A percentile compares a stretch with the other conserved stretches of the same genome.
These are phyloP conservation scores for Jamesozyma spencerorum DNA, from an alignment of 805 yeast species.

Conservation along the genomic window DNA sequence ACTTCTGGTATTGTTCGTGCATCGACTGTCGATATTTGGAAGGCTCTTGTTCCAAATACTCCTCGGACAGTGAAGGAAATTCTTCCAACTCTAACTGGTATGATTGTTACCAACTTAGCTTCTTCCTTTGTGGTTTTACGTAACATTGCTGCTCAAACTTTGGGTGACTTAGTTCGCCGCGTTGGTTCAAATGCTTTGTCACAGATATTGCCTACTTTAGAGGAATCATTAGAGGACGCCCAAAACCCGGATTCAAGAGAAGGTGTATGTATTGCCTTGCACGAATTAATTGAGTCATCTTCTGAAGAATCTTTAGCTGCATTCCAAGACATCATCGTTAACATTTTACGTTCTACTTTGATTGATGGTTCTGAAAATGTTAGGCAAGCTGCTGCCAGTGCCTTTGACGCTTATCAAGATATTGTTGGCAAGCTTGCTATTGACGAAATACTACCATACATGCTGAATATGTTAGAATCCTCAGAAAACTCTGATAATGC, in stretches of 20 bases:
- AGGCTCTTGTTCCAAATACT: slow-evolving; percentile 89
- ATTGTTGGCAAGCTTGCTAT: slow-evolving; percentile 76
- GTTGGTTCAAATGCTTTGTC: slow-evolving; percentile 83
- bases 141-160: slow-evolving; percentile 81
- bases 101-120: slow-evolving; percentile 76
- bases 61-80: slow-evolving; percentile 92
- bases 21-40: slow-evolving; percentile 92
- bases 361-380: slow-evolving; percentile 66
- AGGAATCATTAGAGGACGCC: slow-evolving; percentile 47
- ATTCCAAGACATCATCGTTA: slow-evolving; percentile 61
- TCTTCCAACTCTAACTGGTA: slow-evolving; percentile 68
- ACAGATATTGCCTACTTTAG: slow-evolving; percentile 76
- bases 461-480: slow-evolving; percentile 58
- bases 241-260: slow-evolving; percentile 78
- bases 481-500: slow-evolving; percentile 61
- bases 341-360: slow-evolving; percentile 68
- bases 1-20: slow-evolving; percentile 76
- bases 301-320: slow-evolving; percentile 48
- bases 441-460: slow-evolving; percentile 79
- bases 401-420: slow-evolving; percentile 81
- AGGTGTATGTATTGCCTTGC: slow-evolving; percentile 92
- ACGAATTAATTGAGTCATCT: slow-evolving; percentile 75
- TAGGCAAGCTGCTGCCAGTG: slow-evolving; percentile 83
- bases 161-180: slow-evolving; percentile 90
- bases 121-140: slow-evolving; percentile 72